Conservation (phyloP, 129 eudicot genomes). For the Lactuca saligna region DNA sequence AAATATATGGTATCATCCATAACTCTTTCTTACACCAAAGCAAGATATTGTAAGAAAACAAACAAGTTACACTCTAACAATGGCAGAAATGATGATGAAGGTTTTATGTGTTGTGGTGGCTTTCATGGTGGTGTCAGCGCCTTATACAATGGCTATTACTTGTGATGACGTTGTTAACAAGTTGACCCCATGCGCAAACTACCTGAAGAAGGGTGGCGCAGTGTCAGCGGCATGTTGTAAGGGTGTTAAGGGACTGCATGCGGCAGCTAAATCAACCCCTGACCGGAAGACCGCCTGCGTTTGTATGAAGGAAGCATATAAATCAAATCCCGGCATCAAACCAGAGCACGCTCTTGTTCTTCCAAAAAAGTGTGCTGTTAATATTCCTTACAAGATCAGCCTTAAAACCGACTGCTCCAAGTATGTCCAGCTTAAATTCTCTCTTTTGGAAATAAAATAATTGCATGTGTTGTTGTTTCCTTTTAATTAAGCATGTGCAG, state of each 20-base stretch:
- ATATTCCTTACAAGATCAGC: slow-evolving; percentile 4
- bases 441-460: neutral
- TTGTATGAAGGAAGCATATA: slow-evolving; percentile 4
- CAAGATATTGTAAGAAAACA: too few species aligned
- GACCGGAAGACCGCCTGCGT: neutral
- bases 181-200: slow-evolving; percentile 19
- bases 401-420: neutral
- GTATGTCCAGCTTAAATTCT: neutral
- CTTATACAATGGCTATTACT: neutral
- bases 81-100: neutral
- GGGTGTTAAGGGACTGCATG: slow-evolving; percentile 5
- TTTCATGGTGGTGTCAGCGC: slow-evolving; percentile 1
- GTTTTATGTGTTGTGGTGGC: slow-evolving; percentile 4
- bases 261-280: neutral
- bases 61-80: neutral
- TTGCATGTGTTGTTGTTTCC: neutral
- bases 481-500: neutral
- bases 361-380: slow-evolving; percentile 2
- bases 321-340: neutral
- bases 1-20: neutral
- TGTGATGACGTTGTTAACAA: slow-evolving; percentile 17
- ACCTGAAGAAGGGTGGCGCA: slow-evolving; percentile 10
- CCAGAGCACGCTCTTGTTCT: neutral
- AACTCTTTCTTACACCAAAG: neutral
- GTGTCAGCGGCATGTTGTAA: slow-evolving; percentile 11